Evolutionary conservation across 2,329 filamentous ascomycete genomes (phyloP), one percentile per base, ranked within the genome.

Genomic region (Ophiostoma triangulosporum): DNA sequence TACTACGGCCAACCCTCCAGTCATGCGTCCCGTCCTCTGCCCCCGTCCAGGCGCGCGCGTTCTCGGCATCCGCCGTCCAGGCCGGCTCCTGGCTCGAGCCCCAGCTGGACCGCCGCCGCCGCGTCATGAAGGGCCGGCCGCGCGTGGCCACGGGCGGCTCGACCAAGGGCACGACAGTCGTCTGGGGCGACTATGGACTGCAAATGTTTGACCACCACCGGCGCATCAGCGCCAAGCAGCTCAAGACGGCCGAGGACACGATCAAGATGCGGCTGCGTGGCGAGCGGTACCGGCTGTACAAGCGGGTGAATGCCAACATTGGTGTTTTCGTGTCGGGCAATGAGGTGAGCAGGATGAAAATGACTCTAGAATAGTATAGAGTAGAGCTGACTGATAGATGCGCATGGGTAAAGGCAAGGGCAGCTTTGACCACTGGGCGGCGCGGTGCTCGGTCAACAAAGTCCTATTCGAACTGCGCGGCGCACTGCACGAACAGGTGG

Each of bases 391-490:
- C 31, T 5, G 29, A 17, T n/a, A 84, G 81, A 85, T 88, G 68
- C 85, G 93, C 78, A 98, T 98, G 94, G 93, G 93, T 68, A 98
- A 97, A 71, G 93, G 93, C 70, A 98, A 98, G 68, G 93, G 93
- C 62, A 86, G 84, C 58, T 97, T 98, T 65, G 93, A 98, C 67
- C 88, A 95, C 65, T 98, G 93, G 93, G 89, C 91, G 4, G 81
- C 86, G 22, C 82, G 91, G 68, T 83, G 97, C 60, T 82, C 88
- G 8, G 88, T 97, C 51, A 95, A 86, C 70, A 87, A 93, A 67
- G 81, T 98, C 49, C 74, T 96, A 20, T 94, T 98, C 61, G 93
- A 98, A 70, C 71, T 98, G 60, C 89, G 88, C 69, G 93, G 93
- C 46, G 80, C 89, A 62, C 65, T 97, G 59, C 93, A 98, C 77